Evolutionary conservation across 2,329 filamentous ascomycete genomes (phyloP).

Genomic region (Phoma sp.): DNA sequence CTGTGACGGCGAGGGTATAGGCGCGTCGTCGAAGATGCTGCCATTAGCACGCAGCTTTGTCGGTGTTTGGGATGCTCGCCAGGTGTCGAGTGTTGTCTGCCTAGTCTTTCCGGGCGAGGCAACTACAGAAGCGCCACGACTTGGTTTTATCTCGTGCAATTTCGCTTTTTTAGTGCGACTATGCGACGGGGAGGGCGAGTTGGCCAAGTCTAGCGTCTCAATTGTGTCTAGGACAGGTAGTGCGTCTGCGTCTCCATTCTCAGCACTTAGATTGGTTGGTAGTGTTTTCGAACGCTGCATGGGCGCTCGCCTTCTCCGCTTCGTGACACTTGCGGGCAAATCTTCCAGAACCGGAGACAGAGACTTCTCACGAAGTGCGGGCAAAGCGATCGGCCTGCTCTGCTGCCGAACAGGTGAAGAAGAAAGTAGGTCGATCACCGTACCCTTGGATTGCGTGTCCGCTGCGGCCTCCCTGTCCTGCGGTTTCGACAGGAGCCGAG

Average conservation of each 20-base stretch:
- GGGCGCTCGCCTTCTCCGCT: conserved; percentile 35
- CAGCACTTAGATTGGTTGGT: conserved; percentile 22
- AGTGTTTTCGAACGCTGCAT: conserved; percentile 45
- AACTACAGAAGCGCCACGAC: conserved; percentile 22
- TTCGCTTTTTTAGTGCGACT: conserved; percentile 33
- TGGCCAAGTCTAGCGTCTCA: conserved; percentile 38
- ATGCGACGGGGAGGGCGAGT: conserved; percentile 30
- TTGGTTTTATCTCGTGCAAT: conserved; percentile 15
- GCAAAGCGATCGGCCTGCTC: background rate
- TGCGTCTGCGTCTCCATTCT: conserved; percentile 23
- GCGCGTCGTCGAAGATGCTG: conserved; percentile 10
- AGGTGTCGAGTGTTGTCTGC: conserved; percentile 42
- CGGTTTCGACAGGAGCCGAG: conserved; percentile 29
- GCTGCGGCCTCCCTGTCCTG: conserved; percentile 8
- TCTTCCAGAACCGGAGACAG: conserved; percentile 29
- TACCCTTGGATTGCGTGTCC: background rate
- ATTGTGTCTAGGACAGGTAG: conserved; percentile 26
- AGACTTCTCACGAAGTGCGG: conserved; percentile 20
- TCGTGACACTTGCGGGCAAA: conserved; percentile 38
- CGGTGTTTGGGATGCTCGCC: conserved; percentile 36
- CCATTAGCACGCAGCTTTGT: conserved; percentile 22
- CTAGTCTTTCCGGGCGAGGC: conserved; percentile 27
- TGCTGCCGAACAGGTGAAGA: conserved; percentile 31
- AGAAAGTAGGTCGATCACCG: conserved; percentile 36
- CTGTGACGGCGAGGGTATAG: conserved; percentile 23